These are phyloP conservation scores for Diaporthe destruens DNA, from an alignment of 2,329 filamentous ascomycete genomes.

Conservation along the genomic window DNA sequence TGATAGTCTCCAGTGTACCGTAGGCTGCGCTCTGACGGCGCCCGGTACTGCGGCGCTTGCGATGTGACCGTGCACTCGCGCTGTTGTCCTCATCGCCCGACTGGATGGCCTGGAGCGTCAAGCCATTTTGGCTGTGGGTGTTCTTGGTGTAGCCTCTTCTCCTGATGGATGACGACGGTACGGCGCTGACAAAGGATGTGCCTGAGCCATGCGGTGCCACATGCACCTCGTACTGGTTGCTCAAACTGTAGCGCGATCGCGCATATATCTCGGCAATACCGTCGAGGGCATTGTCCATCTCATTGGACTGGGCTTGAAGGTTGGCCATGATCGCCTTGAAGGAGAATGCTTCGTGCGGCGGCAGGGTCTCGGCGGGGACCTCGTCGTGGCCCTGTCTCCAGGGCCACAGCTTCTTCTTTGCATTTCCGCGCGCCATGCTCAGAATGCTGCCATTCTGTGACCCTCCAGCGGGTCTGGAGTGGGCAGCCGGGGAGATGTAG, in stretches of 20 bases:
- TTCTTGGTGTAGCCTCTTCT: constrained; percentile 44
- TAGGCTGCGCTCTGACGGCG: constrained; percentile 67
- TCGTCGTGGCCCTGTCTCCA: constrained; percentile 45
- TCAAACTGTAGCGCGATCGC: constrained; percentile 72
- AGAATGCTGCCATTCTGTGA: constrained; percentile 55
- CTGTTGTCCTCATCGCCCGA: constrained; percentile 66
- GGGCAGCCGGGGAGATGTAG: constrained; percentile 45
- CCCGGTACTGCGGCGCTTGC: constrained; percentile 56
- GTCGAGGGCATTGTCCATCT: constrained; percentile 67
- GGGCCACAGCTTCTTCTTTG: constrained; percentile 52
- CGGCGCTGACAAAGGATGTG: constrained; percentile 56
- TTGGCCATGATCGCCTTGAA: constrained; percentile 73
- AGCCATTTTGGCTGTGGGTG: constrained; percentile 56
- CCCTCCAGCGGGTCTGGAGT: constrained; percentile 46
- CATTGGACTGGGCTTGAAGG: constrained; percentile 58
- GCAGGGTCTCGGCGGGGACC: constrained; percentile 59
- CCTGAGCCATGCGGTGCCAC: constrained; percentile 73
- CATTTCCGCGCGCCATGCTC: constrained; percentile 59
- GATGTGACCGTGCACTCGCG: constrained; percentile 49
- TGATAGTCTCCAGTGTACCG: constrained; percentile 75
- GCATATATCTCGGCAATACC: constrained; percentile 77
- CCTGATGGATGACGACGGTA: constrained; percentile 42
- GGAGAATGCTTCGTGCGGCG: constrained; percentile 72
- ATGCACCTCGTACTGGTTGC: constrained; percentile 76
- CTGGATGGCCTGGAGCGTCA: constrained; percentile 68